These are phyloP conservation scores for Fusarium xylarioides DNA, from an alignment of 2,329 filamentous ascomycete species.

Conservation along the genomic window DNA sequence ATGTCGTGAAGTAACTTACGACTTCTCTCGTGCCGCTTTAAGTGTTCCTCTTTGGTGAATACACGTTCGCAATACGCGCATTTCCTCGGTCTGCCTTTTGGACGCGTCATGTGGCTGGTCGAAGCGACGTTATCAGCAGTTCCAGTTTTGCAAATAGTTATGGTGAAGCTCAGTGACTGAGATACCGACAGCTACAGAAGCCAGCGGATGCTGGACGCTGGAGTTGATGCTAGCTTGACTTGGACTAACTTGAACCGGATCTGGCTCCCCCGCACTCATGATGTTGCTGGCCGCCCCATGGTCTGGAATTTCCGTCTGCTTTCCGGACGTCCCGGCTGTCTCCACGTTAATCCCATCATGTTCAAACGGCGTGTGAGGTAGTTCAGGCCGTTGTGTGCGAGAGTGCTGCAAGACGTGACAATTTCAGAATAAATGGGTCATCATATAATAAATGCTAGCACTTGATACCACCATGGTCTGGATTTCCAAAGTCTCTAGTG, in stretches of 20 bases:
- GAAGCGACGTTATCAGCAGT: neutral
- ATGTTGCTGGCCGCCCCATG: too few species aligned
- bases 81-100: neutral
- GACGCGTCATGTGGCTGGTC: neutral
- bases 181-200: neutral
- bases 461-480: neutral
- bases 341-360: too few species aligned
- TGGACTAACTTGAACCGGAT: too few species aligned
- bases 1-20: neutral
- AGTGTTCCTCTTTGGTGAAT: constrained; percentile 17
- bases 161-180: neutral
- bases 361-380: too few species aligned
- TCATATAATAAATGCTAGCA: neutral
- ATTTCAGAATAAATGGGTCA: neutral
- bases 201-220: neutral
- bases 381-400: neutral
- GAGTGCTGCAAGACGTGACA: neutral
- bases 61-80: constrained; percentile 15
- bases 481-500: neutral
- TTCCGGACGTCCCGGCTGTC: neutral
- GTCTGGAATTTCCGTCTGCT: neutral
- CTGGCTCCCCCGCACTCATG: neutral
- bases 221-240: neutral
- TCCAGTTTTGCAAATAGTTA: neutral
- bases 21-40: constrained; percentile 12